A percentile compares a stretch with the other conserved stretches of the same genome.
Conservation (phyloP, 179 eudicot species). For the Drosera spatulata region DNA sequence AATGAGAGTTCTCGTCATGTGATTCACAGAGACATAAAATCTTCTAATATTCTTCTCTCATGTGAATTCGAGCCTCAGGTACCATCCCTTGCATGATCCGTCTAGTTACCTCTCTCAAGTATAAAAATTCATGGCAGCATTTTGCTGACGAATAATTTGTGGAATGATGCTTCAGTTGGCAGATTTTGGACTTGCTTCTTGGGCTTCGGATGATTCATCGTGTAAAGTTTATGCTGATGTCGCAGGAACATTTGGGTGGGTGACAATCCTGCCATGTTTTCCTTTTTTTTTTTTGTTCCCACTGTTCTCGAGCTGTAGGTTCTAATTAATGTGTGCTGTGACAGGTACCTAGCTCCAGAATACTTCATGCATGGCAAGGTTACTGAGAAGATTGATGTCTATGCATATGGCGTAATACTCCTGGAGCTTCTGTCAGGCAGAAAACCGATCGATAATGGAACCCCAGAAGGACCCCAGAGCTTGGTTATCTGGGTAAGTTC, state of each 20-base stretch:
- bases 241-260: constrained; percentile 45
- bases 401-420: constrained; percentile 42
- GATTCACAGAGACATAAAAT: constrained; percentile 39
- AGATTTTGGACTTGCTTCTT: constrained; percentile 42
- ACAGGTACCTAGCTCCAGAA: constrained; percentile 45
- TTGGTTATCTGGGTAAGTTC: constrained; percentile 36
- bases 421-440: constrained; percentile 45
- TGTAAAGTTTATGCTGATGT: constrained; percentile 21
- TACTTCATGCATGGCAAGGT: constrained; percentile 48
- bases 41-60: constrained; percentile 36
- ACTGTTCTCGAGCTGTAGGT: not conserved
- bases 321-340: not conserved
- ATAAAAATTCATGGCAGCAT: not conserved
- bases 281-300: not conserved
- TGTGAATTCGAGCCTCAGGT: constrained; percentile 37
- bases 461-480: constrained; percentile 32
- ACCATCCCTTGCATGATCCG: not conserved
- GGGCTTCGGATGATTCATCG: constrained; percentile 25
- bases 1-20: constrained; percentile 20
- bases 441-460: constrained; percentile 32
- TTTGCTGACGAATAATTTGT: not conserved
- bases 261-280: not conserved
- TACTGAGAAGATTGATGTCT: constrained; percentile 39
- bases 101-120: not conserved
- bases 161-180: constrained; percentile 23